A percentile compares a stretch with the other conserved stretches of the same genome.
phyloP scores from a whole-genome alignment of 169 alveolate species.

The Plasmodium sp. region DNA sequence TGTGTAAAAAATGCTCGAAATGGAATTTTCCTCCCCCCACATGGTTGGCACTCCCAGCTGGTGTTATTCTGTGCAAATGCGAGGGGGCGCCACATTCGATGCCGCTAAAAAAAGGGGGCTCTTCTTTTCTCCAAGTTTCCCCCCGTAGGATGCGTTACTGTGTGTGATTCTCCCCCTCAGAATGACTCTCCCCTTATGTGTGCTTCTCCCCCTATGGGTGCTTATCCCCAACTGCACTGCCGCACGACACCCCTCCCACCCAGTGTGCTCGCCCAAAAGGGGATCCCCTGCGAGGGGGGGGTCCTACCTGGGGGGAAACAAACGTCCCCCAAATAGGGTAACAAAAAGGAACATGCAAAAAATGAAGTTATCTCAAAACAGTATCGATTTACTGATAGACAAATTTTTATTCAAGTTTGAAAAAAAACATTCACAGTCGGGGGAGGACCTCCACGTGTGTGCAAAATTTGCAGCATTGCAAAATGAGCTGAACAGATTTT shows the following conservation, averaged over 20 bases:
- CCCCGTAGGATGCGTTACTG: not conserved
- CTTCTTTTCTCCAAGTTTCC: not conserved
- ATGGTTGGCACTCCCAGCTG: not conserved
- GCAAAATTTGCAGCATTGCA: not conserved
- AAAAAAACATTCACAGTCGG: not conserved
- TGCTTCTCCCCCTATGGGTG: not conserved
- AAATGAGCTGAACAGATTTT: not conserved
- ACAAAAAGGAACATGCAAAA: not conserved
- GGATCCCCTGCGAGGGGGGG: not conserved
- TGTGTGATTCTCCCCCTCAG: not conserved
- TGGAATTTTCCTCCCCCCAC: not conserved
- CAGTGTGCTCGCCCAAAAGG: not conserved
- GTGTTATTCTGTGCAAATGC: not conserved
- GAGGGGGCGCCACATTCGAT: not conserved
- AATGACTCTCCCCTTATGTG: not conserved
- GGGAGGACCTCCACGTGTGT: not conserved
- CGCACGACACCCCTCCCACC: not conserved
- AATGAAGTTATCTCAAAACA: not conserved
- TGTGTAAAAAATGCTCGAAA: not conserved
- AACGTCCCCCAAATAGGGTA: not conserved
- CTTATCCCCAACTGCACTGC: not conserved
- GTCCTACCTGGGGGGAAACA: not conserved
- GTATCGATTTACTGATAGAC: not conserved
- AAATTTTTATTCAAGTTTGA: not conserved
- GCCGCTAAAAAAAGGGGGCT: not conserved